Base-by-base conservation (phyloP, 2,329 filamentous ascomycete species). In the Pseudocercospora musae region DNA sequence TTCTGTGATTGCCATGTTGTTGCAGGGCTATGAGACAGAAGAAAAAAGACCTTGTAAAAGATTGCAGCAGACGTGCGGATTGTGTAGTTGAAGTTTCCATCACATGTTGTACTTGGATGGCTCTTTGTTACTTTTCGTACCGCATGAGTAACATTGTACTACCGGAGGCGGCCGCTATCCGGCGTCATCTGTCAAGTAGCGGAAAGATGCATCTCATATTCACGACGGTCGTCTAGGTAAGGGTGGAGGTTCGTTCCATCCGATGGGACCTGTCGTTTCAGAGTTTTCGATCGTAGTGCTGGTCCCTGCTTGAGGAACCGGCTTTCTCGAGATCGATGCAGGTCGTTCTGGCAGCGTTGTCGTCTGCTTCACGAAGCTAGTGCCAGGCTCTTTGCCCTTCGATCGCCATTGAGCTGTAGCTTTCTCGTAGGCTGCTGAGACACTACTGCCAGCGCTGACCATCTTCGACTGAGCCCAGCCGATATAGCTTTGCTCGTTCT, bases 401-500 rank as follows among this genome's bases (percentile, higher is more conserved):
- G 27, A 55, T 20, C 27, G 57, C 64, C 66, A 66, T 21, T 66
- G 62, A 5, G 60, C 58, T 20, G 52, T 64, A 13, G 66, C 66
- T 53, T 67, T 67, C 46, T 66, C 63, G 50, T 65, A 65, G 3
- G 70, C 70, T 6, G 50, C 60, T 8, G 66, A 62, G 11, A 72
- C 71, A 50, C 60, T 65, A 1, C 67, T 68, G 10, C 74, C 74
- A 21, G 71, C 70, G 37, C 63, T 62, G 4, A 65, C 75, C 65
- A 79, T 73, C 69, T 78, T 79, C 59, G 77, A 74, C 60, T 76
- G 77, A 50, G 77, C 76, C 72, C 79, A 77, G 33, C 73, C 72
- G 66, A 80, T 71, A 56, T 77, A 77, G 57, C 75, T 79, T 66
- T 78, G 72, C 67, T 81, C 68, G 63, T 79, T 80, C 71, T 77